These are phyloP conservation scores for Pseudonectria foliicola DNA, from an alignment of 2,329 filamentous ascomycete genomes.

Conservation along the genomic window DNA sequence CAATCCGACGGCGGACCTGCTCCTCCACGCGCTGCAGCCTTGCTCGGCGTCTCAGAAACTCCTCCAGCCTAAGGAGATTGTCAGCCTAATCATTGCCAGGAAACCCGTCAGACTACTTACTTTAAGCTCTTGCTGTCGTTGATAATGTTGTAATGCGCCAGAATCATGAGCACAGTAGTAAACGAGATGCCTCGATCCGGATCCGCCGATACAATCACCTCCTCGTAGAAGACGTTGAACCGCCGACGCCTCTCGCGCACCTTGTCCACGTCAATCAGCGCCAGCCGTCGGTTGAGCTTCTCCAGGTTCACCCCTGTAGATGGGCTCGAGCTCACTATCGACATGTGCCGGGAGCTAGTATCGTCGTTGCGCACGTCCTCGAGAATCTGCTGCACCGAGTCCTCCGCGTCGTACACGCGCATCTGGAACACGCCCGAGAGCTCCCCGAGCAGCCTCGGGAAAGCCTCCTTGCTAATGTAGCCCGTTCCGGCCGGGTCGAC, in stretches of 20 bases:
- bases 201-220: conserved; percentile 89
- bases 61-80: conserved; percentile 62
- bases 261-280: conserved; percentile 63
- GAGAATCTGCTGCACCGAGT: conserved; percentile 79
- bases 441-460: conserved; percentile 82
- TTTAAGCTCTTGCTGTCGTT: conserved; percentile 92
- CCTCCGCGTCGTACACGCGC: conserved; percentile 89
- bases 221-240: conserved; percentile 95
- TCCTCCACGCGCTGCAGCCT: conserved; percentile 91
- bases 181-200: conserved; percentile 86
- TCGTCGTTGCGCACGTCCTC: conserved; percentile 66
- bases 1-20: conserved; percentile 81
- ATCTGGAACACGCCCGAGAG: conserved; percentile 94
- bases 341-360: conserved; percentile 45
- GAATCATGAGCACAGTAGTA: conserved; percentile 84
- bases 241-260: conserved; percentile 69
- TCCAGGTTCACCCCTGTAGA: conserved; percentile 62
- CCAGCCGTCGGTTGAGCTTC: conserved; percentile 66
- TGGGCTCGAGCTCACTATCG: conserved; percentile 45
- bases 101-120: conserved; percentile 35
- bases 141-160: conserved; percentile 98
- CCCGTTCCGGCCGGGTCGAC: conserved; percentile 88
- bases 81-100: conserved; percentile 17
- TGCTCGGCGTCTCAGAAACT: conserved; percentile 85
- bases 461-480: conserved; percentile 82